Evolutionary conservation across 1,284 basidiomycete genomes (phyloP), one percentile per base, ranked within the genome.

Genomic region (Rhodotorula glutinis): DNA sequence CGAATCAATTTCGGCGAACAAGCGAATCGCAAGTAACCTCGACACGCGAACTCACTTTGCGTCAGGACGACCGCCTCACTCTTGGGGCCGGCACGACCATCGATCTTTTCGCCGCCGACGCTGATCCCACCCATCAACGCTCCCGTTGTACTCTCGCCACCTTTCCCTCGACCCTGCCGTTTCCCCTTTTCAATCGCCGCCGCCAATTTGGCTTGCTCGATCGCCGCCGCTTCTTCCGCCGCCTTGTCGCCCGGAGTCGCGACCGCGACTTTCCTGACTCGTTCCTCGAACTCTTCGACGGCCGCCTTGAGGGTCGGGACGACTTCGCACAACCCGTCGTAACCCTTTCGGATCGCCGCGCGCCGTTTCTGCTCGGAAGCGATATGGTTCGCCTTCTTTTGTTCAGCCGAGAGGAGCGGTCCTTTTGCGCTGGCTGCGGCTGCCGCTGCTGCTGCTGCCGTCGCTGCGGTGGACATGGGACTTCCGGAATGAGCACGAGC

Each of bases 311-410:
- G 81, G 9, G 88, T 82, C n/a, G 91, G 90, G 0, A 92, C 86
- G 44, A 85, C 84, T 27, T 87, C 87, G 76, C 90, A 91, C 0
- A 93, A 81, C 75, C 90, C 86, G 19, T 91, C 88, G 79, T 93
- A 93, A 16, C 90, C 91, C 70, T 91, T 88, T 44, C 91, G 86
- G 73, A 93, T 93, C 56, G 90, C 89, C 69, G 92, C 91, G 3
- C 91, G 85, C 3, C 91, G 86, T 78, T 91, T 92, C 79, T 93
- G 91, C 79, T 93, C 91, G 17, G 88, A 91, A 82, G 91, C 87
- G 81, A 93, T 93, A 80, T 93, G 91, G 78, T 93, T 93, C n/a
- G 91, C 85, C 38, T 91, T 86, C 78, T 93, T 93, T 77, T 93
- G 91, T 0, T 89, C 90, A 14, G 86, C 87, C 14, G 89, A 88